Percentiles rank a stretch among this genome's conserved stretches.
These are phyloP conservation scores for Adansonia madagascariensis DNA, from an alignment of 441 rosid genomes.

Conservation along the genomic window DNA sequence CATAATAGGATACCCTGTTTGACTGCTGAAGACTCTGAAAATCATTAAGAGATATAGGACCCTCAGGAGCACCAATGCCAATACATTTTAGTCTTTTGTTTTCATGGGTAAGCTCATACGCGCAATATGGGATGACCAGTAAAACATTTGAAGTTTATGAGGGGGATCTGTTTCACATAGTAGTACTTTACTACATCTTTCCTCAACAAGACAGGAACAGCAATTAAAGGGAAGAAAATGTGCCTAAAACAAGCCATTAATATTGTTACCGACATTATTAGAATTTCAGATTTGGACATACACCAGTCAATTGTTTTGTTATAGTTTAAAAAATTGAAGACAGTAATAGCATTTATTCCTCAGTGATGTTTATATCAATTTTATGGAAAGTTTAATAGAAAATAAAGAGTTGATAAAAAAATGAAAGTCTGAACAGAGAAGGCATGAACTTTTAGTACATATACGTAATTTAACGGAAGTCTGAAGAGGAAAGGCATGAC, in stretches of 20 bases:
- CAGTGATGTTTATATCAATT: neutral
- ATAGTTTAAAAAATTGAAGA: neutral
- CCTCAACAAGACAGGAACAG: constrained; percentile 6
- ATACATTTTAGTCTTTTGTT: constrained; percentile 81
- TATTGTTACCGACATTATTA: constrained; percentile 9
- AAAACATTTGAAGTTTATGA: constrained; percentile 8
- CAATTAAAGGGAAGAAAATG: neutral
- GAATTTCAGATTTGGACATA: neutral
- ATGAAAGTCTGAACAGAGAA: neutral
- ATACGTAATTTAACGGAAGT: constrained; percentile 42
- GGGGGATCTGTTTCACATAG: neutral
- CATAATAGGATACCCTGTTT: constrained; percentile 58
- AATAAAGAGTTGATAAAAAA: neutral
- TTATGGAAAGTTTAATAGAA: neutral
- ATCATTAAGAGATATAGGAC: constrained; percentile 95
- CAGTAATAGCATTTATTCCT: neutral
- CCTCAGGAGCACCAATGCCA: constrained; percentile 93
- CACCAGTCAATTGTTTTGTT: neutral
- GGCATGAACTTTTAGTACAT: neutral
- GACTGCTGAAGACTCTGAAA: constrained; percentile 95
- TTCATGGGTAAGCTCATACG: constrained; percentile 67
- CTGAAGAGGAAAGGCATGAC: neutral
- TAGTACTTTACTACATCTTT: neutral
- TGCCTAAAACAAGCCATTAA: neutral
- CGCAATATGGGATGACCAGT: constrained; percentile 24